phyloP scores from a whole-genome alignment of 768 basidiomycete genomes.

The Mycena maculata region DNA sequence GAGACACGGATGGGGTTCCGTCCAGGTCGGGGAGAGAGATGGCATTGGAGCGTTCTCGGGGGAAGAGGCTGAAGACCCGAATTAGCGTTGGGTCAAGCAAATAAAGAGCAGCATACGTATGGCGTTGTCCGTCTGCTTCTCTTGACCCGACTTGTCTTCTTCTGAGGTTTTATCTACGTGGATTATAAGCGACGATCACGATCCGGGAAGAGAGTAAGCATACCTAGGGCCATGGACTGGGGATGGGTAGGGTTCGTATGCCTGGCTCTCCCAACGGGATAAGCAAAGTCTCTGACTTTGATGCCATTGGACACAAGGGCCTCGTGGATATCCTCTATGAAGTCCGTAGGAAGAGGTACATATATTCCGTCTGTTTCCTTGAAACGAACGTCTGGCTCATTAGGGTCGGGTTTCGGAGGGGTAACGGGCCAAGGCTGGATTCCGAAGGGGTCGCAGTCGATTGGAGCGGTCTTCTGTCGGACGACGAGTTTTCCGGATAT shows the following conservation, averaged over 20 bases:
- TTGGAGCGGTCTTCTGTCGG: slow-evolving; percentile 4
- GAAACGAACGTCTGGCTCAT: neutral
- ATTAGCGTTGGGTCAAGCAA: neutral
- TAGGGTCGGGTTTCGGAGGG: neutral
- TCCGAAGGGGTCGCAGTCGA: neutral
- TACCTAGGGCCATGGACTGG: slow-evolving; percentile 17
- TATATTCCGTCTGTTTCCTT: too few relatives aligned
- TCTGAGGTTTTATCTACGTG: neutral
- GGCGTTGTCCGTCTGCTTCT: neutral
- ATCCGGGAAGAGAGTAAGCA: neutral
- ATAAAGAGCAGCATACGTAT: slow-evolving; percentile 8
- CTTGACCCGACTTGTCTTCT: neutral
- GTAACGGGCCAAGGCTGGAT: neutral
- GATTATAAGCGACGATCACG: neutral
- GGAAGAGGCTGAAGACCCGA: neutral
- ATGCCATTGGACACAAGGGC: slow-evolving; percentile 18
- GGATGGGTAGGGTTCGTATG: slow-evolving; percentile 7
- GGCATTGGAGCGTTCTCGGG: slow-evolving; percentile 27
- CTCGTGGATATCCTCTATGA: slow-evolving; percentile 18
- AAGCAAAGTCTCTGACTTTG: slow-evolving; percentile 35
- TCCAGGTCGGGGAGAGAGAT: slow-evolving; percentile 13
- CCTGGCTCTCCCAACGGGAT: slow-evolving; percentile 15
- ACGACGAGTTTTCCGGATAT: slow-evolving; percentile 23
- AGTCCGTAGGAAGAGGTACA: neutral
- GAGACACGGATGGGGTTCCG: slow-evolving; percentile 20